Evolutionary conservation across 306 rosid species (phyloP), one percentile per base, ranked within the genome.

Genomic region (Cajanus cajan): DNA sequence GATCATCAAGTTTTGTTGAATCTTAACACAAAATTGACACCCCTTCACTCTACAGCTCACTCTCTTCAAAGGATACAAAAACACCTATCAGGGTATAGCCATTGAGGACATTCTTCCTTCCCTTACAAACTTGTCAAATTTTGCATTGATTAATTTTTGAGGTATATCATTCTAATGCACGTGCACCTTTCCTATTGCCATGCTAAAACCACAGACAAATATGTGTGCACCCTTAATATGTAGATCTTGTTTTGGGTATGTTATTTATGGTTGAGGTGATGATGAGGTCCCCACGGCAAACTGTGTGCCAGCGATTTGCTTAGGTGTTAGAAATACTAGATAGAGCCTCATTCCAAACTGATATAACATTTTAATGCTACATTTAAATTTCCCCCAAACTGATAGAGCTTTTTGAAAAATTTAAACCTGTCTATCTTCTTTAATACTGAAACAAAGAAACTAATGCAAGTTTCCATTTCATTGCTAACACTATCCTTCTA

Each of bases 261-360:
- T 71, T 64, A 62, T 82, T 79, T 72, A 85, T 76, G 51, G 28
- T 34, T 86, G 51, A 81, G n/a, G n/a, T n/a, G n/a, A n/a, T n/a
- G n/a, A n/a, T n/a, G n/a, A n/a, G 78, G 83, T 73, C 85, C 83
- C 83, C 81, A 77, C 47, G 1, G 28, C 41, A 71, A 63, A 47
- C 21, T 14, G 69, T 43, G n/a, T 51, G 71, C 58, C 67, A 67
- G 18, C 40, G 12, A 58, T 61, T 61, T 13, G 41, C 70, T 45
- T 54, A 48, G 24, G 31, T 48, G 68, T 50, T 67, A 74, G 11
- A 55, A 55, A 24, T 66, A 52, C 15, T 19, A 55, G 8, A 43
- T n/a, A 57, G 16, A 67, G 3, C 74, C 51, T 4, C 52, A 16
- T 37, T 67, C 68, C 67, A 66, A 51, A 66, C 14, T 51, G 25